A percentile compares a stretch with the other conserved stretches of the same genome.
phyloP scores from a whole-genome alignment of 2,329 filamentous ascomycete genomes.

The Clarireedia monteithiana region DNA sequence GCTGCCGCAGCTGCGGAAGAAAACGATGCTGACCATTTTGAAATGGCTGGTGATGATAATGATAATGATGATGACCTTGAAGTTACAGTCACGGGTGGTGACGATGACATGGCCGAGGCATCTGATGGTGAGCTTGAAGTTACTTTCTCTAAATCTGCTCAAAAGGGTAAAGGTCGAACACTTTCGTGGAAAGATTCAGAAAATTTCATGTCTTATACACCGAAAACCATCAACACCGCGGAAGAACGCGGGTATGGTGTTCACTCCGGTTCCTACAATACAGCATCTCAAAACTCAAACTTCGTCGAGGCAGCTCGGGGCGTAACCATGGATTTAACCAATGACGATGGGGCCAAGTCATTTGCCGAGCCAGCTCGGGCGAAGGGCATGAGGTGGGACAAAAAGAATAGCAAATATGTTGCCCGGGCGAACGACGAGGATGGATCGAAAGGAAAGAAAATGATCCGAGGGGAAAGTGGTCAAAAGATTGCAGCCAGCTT shows the following conservation, averaged over 20 bases:
- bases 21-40: constrained; percentile 24
- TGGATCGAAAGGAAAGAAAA: constrained; percentile 63
- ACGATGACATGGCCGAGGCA: constrained; percentile 48
- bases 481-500: constrained; percentile 95
- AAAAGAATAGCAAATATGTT: constrained; percentile 94
- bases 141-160: constrained; percentile 55
- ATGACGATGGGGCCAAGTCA: constrained; percentile 73
- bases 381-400: constrained; percentile 86
- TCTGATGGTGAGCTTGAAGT: constrained; percentile 58
- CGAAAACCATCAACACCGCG: constrained; percentile 68
- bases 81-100: constrained; percentile 27
- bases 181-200: constrained; percentile 75
- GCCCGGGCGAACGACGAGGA: constrained; percentile 88
- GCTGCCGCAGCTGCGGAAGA: constrained; percentile 26
- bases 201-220: constrained; percentile 94
- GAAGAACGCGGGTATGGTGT: constrained; percentile 94
- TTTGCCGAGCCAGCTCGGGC: constrained; percentile 71
- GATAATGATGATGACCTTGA: constrained; percentile 34
- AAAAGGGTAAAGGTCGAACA: constrained; percentile 45
- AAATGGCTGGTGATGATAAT: constrained; percentile 18
- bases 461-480: constrained; percentile 83
- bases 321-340: constrained; percentile 85
- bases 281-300: constrained; percentile 47
- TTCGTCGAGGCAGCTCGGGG: constrained; percentile 84
- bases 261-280: constrained; percentile 61